A percentile compares a stretch with the other conserved stretches of the same genome.
Conservation (phyloP, 129 eudicot genomes). For the Artemisia argyi region DNA sequence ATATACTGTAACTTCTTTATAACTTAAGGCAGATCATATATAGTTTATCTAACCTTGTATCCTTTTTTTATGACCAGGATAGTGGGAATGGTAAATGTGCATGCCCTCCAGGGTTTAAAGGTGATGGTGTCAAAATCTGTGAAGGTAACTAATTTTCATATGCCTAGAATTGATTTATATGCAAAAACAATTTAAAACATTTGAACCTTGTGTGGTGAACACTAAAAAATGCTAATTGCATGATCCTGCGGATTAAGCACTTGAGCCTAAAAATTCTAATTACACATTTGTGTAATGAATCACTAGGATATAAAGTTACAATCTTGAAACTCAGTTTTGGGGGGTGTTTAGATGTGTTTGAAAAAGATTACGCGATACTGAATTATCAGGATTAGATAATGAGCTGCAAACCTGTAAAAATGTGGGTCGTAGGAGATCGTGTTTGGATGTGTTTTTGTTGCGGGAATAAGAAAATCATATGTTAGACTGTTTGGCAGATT, state of each 20-base stretch:
- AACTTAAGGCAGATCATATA: background rate
- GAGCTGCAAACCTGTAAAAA: too few relatives aligned
- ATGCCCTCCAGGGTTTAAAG: conserved; percentile 90
- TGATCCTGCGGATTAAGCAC: too few relatives aligned
- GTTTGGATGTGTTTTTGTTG: too few relatives aligned
- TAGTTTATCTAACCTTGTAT: conserved; percentile 12
- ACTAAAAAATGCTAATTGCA: too few relatives aligned
- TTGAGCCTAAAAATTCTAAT: background rate
- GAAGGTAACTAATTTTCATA: conserved; percentile 54
- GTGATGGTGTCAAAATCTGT: conserved; percentile 82
- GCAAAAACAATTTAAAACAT: background rate
- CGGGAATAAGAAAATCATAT: background rate
- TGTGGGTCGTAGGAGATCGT: too few relatives aligned
- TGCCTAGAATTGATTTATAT: background rate
- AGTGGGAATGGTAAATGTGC: conserved; percentile 63
- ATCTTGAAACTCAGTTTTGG: too few relatives aligned
- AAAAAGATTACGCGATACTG: too few relatives aligned
- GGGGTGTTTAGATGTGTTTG: too few relatives aligned
- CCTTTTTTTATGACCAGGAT: conserved; percentile 45
- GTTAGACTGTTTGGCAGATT: background rate
- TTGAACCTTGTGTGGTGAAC: background rate
- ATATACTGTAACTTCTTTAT: background rate
- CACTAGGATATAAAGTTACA: too few relatives aligned
- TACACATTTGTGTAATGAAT: too few relatives aligned
- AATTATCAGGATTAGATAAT: too few relatives aligned